phyloP scores from a whole-genome alignment of 2,329 filamentous ascomycete species.

The Pestalotiopsis sp. region DNA sequence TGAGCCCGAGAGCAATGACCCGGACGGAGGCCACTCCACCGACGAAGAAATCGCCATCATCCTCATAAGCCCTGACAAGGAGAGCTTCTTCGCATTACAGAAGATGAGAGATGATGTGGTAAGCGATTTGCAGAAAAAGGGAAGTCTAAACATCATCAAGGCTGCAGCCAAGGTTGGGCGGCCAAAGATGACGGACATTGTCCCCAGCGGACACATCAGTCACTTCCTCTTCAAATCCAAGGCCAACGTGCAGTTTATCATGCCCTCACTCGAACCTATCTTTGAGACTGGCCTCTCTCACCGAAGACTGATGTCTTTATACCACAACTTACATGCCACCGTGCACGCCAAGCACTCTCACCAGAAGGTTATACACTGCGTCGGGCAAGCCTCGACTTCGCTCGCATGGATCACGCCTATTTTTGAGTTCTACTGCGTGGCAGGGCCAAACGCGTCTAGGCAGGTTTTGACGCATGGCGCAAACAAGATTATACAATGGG shows the following conservation, averaged over 20 bases:
- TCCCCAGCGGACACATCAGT: constrained; percentile 76
- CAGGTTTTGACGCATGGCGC: constrained; percentile 77
- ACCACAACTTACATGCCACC: constrained; percentile 79
- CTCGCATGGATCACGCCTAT: constrained; percentile 88
- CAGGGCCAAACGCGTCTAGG: constrained; percentile 68
- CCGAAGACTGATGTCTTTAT: constrained; percentile 77
- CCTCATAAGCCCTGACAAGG: constrained; percentile 88
- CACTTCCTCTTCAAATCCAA: constrained; percentile 97
- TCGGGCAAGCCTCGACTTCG: constrained; percentile 72
- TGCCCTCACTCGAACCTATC: constrained; percentile 75
- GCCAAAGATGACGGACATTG: constrained; percentile 70
- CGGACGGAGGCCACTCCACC: constrained; percentile 56
- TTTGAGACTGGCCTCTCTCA: constrained; percentile 61
- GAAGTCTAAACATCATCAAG: constrained; percentile 73
- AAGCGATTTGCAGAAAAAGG: constrained; percentile 73
- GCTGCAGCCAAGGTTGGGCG: constrained; percentile 71
- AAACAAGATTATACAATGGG: constrained; percentile 89
- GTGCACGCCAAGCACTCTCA: constrained; percentile 84
- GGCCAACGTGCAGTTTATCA: constrained; percentile 92
- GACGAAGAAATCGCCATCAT: constrained; percentile 86
- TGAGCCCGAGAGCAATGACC: constrained; percentile 36
- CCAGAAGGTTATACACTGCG: constrained; percentile 81
- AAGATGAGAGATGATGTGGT: constrained; percentile 65
- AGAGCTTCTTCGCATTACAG: constrained; percentile 89
- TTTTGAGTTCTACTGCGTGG: constrained; percentile 96